Percentiles rank a stretch among this genome's conserved stretches.
phyloP scores from a whole-genome alignment of 805 yeast species.

The Tetrapisispora namnaoensis region DNA sequence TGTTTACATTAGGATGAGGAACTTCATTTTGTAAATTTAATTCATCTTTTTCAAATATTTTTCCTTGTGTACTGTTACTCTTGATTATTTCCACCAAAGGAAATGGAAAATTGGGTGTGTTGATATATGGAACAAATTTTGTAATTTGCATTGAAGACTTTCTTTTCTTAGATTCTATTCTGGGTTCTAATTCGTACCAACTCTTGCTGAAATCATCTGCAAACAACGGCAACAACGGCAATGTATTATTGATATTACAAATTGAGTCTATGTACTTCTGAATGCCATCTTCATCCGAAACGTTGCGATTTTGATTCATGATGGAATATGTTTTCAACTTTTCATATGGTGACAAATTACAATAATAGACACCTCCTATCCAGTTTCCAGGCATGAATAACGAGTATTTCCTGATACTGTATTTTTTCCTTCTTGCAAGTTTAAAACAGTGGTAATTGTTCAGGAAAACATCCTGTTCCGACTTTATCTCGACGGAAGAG shows the following conservation, averaged over 20 bases:
- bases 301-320: not conserved
- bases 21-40: not conserved
- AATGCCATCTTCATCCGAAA: conserved; percentile 3
- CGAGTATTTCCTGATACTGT: conserved; percentile 36
- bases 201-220: conserved; percentile 44
- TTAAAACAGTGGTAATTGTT: conserved; percentile 39
- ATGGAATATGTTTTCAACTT: conserved; percentile 8
- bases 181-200: conserved; percentile 33
- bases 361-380: conserved; percentile 56
- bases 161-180: conserved; percentile 16
- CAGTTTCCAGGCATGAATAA: conserved; percentile 46
- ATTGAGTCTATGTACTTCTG: conserved; percentile 1
- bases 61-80: no score
- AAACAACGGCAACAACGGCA: conserved; percentile 47
- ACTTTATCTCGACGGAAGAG: not conserved
- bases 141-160: conserved; percentile 17
- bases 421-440: conserved; percentile 48
- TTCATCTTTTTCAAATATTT: not conserved
- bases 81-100: not conserved
- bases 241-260: conserved; percentile 31
- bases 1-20: not conserved
- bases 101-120: conserved; percentile 35
- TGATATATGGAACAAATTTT: conserved; percentile 48
- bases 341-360: conserved; percentile 29
- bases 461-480: not conserved